Base-by-base conservation (phyloP, 1,139 yeast species). In the Candida mesenterica region DNA sequence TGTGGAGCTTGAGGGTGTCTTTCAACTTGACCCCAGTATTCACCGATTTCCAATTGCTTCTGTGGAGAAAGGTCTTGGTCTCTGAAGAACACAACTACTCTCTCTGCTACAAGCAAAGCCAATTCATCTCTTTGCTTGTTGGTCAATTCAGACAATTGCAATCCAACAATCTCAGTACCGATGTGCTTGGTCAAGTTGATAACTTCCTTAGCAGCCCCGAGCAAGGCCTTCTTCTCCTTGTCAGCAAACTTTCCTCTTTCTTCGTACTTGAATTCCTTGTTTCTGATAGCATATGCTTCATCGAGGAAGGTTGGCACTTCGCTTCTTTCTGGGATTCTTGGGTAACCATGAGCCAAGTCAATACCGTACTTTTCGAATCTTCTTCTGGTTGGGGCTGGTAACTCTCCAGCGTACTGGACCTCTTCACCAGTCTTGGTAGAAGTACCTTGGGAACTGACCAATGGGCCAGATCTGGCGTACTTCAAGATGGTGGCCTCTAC, bases 131-230 rank as follows among this genome's bases (percentile, higher is more conserved):
- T 67, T 45, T 75, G 82, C 46, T 75, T 52, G 44, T 74, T 74
- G 37, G 51, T 62, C 43, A 77, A 62, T 23, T 74, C 76, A 13
- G 57, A 53, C 37, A 76, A 56, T 52, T 77, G 80, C 36, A 76
- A 53, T 2, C 79, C 80, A 33, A 72, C 69, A 48, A 77, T 63
- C 49, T 75, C 80, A n/a, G 79, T 74, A 40, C 82, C 82, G 40
- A 74, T 57, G 40, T 70, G 66, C 40, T 67, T 69, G 31, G 79
- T 71, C 44, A 73, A 58, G 40, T 75, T 44, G 28, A 46, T 62
- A 14, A 75, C 77, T 47, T 72, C 72, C 38, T 55, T 64, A 15
- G 77, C 79, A 36, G 77, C 78, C n/a, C 71, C 67, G 30, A 75
- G 61, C 31, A 75, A 52, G 4, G 76, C 73, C 50, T 68, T 72